Percentiles rank a stretch among this genome's conserved stretches.
These are phyloP conservation scores for Pythium myriotylum DNA, from an alignment of 352 stramenopile genomes.

Conservation along the genomic window DNA sequence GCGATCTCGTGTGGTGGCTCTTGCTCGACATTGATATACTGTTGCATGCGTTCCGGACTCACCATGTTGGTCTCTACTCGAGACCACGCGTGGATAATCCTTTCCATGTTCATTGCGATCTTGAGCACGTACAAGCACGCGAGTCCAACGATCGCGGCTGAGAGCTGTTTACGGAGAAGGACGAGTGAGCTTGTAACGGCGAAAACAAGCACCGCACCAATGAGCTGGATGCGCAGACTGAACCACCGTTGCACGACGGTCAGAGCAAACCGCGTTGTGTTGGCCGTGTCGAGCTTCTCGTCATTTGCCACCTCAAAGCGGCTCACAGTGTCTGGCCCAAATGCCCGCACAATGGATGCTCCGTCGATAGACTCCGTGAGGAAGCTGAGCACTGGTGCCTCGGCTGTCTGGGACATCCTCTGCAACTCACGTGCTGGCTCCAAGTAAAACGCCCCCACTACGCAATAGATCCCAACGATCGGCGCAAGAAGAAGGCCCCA, in stretches of 20 bases:
- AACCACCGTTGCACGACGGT: constrained; percentile 52
- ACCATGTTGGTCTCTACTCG: constrained; percentile 64
- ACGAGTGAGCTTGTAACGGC: constrained; percentile 36
- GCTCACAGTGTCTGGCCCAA: constrained; percentile 36
- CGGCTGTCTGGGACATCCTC: constrained; percentile 45
- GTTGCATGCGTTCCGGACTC: constrained; percentile 77
- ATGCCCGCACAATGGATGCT: constrained; percentile 57
- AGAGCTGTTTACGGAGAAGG: constrained; percentile 29
- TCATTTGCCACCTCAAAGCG: constrained; percentile 42
- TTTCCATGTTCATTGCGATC: constrained; percentile 73
- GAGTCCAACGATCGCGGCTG: constrained; percentile 69
- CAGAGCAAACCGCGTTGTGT: constrained; percentile 29
- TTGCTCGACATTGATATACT: constrained; percentile 57
- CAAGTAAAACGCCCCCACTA: constrained; percentile 41
- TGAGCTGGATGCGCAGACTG: constrained; percentile 54
- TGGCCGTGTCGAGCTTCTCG: constrained; percentile 20
- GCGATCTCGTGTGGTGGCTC: constrained; percentile 21
- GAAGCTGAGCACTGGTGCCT: constrained; percentile 51
- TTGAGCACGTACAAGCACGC: constrained; percentile 82
- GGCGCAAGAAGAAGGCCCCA: constrained; percentile 67
- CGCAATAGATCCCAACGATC: constrained; percentile 77
- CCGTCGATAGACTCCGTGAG: constrained; percentile 58
- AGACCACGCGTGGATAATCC: constrained; percentile 55
- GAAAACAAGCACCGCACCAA: constrained; percentile 89
- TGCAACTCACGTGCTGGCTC: constrained; percentile 56